phyloP scores from a whole-genome alignment of 495 filamentous ascomycete species.

The Penicillium crystallinum region DNA sequence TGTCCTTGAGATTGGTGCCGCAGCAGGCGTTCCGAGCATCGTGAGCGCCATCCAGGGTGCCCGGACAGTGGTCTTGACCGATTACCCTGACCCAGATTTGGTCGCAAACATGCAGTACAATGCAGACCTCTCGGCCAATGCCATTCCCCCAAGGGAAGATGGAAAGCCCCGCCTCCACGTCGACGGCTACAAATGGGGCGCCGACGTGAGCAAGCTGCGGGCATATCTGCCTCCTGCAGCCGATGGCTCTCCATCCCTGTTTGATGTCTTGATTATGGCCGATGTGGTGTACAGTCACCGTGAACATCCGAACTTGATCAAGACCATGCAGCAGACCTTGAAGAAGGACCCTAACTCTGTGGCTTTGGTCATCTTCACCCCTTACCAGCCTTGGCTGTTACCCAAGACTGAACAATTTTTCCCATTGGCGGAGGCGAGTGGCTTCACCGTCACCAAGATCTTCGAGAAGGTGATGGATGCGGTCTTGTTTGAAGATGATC shows the following conservation, averaged over 20 bases:
- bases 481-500: slow-evolving; percentile 84
- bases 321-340: slow-evolving; percentile 61
- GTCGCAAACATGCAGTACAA: slow-evolving; percentile 72
- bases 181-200: slow-evolving; percentile 80
- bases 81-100: slow-evolving; percentile 80
- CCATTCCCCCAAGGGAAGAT: slow-evolving; percentile 21
- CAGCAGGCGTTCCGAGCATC: slow-evolving; percentile 78
- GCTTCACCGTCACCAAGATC: slow-evolving; percentile 70
- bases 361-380: slow-evolving; percentile 88
- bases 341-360: slow-evolving; percentile 47
- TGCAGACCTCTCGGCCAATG: slow-evolving; percentile 43
- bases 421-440: slow-evolving; percentile 58
- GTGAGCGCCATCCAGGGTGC: slow-evolving; percentile 71
- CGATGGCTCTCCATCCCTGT: slow-evolving; percentile 33
- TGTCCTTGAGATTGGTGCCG: slow-evolving; percentile 86
- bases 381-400: slow-evolving; percentile 84
- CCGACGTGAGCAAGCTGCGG: slow-evolving; percentile 46
- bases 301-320: slow-evolving; percentile 71
- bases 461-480: slow-evolving; percentile 74
- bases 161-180: slow-evolving; percentile 38
- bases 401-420: slow-evolving; percentile 84
- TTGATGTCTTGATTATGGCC: slow-evolving; percentile 78
- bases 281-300: slow-evolving; percentile 87
- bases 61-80: slow-evolving; percentile 68
- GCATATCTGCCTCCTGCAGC: slow-evolving; percentile 36